phyloP scores from a whole-genome alignment of 106 monocot species.

The Phalaenopsis equestris region DNA sequence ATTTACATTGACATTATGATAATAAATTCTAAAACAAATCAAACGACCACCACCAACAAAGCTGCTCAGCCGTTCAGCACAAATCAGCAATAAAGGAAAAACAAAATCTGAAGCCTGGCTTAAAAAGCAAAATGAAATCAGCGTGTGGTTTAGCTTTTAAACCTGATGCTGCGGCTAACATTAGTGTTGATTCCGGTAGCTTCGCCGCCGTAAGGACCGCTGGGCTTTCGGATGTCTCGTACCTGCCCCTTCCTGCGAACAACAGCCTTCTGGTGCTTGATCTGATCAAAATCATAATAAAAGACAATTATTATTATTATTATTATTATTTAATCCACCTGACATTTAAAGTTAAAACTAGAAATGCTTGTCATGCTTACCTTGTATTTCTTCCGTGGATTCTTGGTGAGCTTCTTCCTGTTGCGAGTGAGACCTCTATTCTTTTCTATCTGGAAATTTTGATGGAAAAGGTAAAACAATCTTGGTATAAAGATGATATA shows the following conservation, averaged over 20 bases:
- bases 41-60: too few species aligned
- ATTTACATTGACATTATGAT: too few species aligned
- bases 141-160: slow-evolving; percentile 31
- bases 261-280: slow-evolving; percentile 73
- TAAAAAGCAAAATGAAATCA: not conserved
- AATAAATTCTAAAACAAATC: too few species aligned
- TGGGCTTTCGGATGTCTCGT: slow-evolving; percentile 65
- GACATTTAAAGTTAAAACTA: not conserved
- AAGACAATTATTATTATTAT: not conserved
- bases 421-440: slow-evolving; percentile 78
- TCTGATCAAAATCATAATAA: slow-evolving; percentile 21
- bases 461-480: not conserved
- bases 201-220: slow-evolving; percentile 88
- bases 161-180: slow-evolving; percentile 70
- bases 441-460: slow-evolving; percentile 63
- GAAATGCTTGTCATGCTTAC: slow-evolving; percentile 17
- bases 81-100: too few species aligned
- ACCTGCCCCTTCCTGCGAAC: slow-evolving; percentile 80
- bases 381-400: slow-evolving; percentile 97
- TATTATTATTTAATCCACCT: not conserved
- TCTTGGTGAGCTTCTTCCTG: slow-evolving; percentile 79
- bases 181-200: slow-evolving; percentile 54
- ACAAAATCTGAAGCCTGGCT: too few species aligned
- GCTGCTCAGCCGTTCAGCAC: too few species aligned
- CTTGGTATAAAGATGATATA: not conserved